Evolutionary conservation across 192 early-diverging fungal genomes (phyloP).

Genomic region (Spinellus fusiger): DNA sequence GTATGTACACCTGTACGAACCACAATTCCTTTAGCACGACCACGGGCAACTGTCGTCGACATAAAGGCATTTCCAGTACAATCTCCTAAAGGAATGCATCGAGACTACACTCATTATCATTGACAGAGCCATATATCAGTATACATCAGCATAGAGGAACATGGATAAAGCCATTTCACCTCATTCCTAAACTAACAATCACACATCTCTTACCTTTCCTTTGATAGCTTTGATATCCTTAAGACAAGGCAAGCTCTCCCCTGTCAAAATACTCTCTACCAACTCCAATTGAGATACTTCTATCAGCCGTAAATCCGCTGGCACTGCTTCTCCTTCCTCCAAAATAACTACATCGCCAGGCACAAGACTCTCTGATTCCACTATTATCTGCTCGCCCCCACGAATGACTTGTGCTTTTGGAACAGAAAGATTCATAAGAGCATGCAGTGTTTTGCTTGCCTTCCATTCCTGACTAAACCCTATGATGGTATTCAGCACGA

Average conservation of each 20-base stretch:
- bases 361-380: constrained; percentile 74
- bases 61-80: constrained; percentile 97
- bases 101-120: too few relatives aligned
- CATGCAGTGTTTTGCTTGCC: constrained; percentile 89
- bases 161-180: background rate
- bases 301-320: constrained; percentile 81
- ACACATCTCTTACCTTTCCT: constrained; percentile 40
- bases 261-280: constrained; percentile 79
- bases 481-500: constrained; percentile 83
- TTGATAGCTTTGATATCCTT: constrained; percentile 68
- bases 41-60: constrained; percentile 87
- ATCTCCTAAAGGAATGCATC: constrained; percentile 52
- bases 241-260: constrained; percentile 63
- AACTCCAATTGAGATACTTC: constrained; percentile 68
- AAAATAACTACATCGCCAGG: constrained; percentile 89
- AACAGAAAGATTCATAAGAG: constrained; percentile 77
- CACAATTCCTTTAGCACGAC: constrained; percentile 89
- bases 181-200: background rate
- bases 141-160: background rate
- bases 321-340: constrained; percentile 90
- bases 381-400: constrained; percentile 61
- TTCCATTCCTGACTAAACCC: constrained; percentile 95
- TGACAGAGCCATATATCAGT: background rate
- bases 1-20: constrained; percentile 82
- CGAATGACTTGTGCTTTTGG: constrained; percentile 84